Percentiles rank a stretch among this genome's conserved stretches.
phyloP scores from a whole-genome alignment of 768 basidiomycete species.

The Phylloporus rhodoxanthus region DNA sequence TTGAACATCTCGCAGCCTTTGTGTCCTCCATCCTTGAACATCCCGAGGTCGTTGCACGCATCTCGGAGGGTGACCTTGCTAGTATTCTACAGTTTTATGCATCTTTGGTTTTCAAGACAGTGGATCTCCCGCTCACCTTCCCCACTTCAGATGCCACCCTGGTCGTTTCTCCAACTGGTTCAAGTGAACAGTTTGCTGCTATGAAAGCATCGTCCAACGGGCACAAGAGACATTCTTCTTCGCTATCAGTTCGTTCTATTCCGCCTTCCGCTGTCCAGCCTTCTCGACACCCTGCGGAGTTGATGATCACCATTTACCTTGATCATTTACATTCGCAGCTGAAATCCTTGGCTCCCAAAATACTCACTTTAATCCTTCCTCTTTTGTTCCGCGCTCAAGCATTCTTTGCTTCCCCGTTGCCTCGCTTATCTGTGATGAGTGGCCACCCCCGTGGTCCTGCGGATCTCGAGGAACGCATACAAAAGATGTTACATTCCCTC shows the following conservation, averaged over 20 bases:
- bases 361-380: conserved; percentile 55
- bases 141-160: conserved; percentile 11
- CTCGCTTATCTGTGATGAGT: conserved; percentile 54
- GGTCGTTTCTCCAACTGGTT: conserved; percentile 28
- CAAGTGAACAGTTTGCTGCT: conserved; percentile 26
- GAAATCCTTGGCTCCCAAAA: conserved; percentile 50
- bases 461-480: conserved; percentile 49
- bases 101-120: conserved; percentile 47
- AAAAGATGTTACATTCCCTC: conserved; percentile 50
- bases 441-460: conserved; percentile 29
- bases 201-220: conserved; percentile 23
- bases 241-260: conserved; percentile 46
- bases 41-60: conserved; percentile 50
- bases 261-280: conserved; percentile 28
- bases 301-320: conserved; percentile 59
- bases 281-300: conserved; percentile 52
- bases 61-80: conserved; percentile 53
- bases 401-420: conserved; percentile 59
- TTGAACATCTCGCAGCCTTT: conserved; percentile 56
- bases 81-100: conserved; percentile 60
- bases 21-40: conserved; percentile 47
- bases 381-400: conserved; percentile 68
- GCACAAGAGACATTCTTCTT: conserved; percentile 60
- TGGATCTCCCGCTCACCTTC: conserved; percentile 31
- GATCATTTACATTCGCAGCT: conserved; percentile 56